Conservation (phyloP, 345 rosid species). For the Hevea brasiliensis region DNA sequence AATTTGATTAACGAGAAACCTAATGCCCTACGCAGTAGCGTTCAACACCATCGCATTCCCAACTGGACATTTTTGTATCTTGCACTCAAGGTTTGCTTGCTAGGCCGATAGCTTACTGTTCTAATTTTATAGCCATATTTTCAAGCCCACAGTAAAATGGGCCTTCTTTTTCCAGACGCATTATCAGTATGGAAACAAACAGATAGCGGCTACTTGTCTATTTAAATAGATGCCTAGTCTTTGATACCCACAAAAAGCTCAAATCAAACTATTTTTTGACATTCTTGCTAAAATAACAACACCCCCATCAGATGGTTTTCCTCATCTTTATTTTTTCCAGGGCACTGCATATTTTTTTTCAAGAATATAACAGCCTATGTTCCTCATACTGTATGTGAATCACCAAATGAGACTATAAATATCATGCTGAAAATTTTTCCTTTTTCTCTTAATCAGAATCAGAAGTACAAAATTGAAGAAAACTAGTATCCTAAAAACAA, state of each 20-base stretch:
- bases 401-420: constrained; percentile 16
- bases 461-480: constrained; percentile 24
- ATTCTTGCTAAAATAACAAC: background rate
- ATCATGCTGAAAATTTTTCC: constrained; percentile 12
- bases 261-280: background rate
- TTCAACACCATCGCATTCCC: too few relatives aligned
- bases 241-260: background rate
- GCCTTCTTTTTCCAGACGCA: too few relatives aligned
- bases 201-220: too few relatives aligned
- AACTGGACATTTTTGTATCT: too few relatives aligned
- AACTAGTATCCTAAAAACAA: constrained; percentile 17
- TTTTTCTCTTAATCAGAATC: constrained; percentile 10
- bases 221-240: too few relatives aligned
- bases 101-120: too few relatives aligned
- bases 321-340: background rate
- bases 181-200: too few relatives aligned
- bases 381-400: constrained; percentile 17
- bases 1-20: too few relatives aligned
- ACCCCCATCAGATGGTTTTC: background rate
- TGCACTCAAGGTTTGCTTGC: too few relatives aligned
- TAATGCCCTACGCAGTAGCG: too few relatives aligned
- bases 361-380: constrained; percentile 15
- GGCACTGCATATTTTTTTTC: background rate
- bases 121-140: too few relatives aligned
- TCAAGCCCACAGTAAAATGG: too few relatives aligned